A percentile compares a stretch with the other conserved stretches of the same genome.
phyloP scores from a whole-genome alignment of 192 early-diverging fungal species.

The Umbelopsis sp. region DNA sequence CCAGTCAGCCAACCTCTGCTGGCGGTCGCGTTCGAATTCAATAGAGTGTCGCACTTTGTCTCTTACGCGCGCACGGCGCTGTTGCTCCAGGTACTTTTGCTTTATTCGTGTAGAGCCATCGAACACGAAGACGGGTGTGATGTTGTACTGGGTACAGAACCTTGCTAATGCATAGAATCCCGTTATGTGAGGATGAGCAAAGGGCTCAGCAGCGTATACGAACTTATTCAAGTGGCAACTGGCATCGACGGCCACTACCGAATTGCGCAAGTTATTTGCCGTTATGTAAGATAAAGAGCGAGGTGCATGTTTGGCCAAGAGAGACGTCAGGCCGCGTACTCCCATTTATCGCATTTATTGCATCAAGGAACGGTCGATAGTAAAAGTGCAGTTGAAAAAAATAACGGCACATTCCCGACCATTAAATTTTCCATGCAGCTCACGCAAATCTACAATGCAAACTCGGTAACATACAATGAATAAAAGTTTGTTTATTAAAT shows the following conservation, averaged over 20 bases:
- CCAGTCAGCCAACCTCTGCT: conserved; percentile 36
- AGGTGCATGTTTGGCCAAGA: conserved; percentile 38
- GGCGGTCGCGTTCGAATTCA: conserved; percentile 42
- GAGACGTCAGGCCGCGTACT: conserved; percentile 27
- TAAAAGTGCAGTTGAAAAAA: too few species aligned
- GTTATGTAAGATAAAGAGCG: conserved; percentile 9
- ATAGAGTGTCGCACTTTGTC: conserved; percentile 38
- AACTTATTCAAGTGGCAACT: conserved; percentile 39
- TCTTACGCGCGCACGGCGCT: conserved; percentile 31
- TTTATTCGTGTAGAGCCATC: conserved; percentile 54
- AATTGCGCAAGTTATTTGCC: conserved; percentile 14
- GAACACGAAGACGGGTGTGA: conserved; percentile 74
- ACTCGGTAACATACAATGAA: too few species aligned
- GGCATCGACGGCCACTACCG: conserved; percentile 33
- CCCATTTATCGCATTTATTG: conserved; percentile 28
- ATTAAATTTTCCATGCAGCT: too few species aligned
- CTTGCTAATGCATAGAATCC: conserved; percentile 61
- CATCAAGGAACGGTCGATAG: too few species aligned
- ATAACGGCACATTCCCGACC: too few species aligned
- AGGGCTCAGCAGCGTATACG: conserved; percentile 42
- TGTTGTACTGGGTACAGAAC: conserved; percentile 49
- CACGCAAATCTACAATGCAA: too few species aligned
- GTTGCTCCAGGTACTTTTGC: conserved; percentile 56
- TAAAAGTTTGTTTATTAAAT: too few species aligned
- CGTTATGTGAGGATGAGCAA: conserved; percentile 53